Evolutionary conservation across 495 filamentous ascomycete species (phyloP), one percentile per base, ranked within the genome.

Genomic region (Lentithecium fluviatile): DNA sequence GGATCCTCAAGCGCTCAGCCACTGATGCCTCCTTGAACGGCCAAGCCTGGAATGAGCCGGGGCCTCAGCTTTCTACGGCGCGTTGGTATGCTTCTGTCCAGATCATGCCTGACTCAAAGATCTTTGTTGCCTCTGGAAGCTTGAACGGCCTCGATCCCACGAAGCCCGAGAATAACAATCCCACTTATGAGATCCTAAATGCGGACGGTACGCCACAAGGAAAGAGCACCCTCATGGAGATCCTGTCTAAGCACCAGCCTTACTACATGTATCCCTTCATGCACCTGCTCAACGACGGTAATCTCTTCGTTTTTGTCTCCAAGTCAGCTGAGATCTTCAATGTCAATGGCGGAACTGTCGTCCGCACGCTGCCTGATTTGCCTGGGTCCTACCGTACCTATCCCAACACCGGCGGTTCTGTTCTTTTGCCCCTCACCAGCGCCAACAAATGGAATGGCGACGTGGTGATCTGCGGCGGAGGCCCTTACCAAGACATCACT

Each of bases 251-350:
- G 65, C 83, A 82, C 52, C 79, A 86, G 65, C 83, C 83, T 5
- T 85, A 85, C 69, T 85, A 84, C 63, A 84, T 85, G 83, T 86
- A 86, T 65, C 83, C 83, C 2, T 83, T 86, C 69, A 70, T 86
- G 37, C 82, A 84, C 60, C 74, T 86, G 0, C 74, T 86, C 17
- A 73, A 71, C 13, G 73, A 84, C 60, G 82, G 83, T n/a, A 70
- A 69, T 5, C 56, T 86, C 1, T 86, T 83, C 67, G 72, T 85
- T 52, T 83, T 83, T 68, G 74, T 73, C 21, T 70, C 80, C 15
- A 83, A 82, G 66, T 78, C 79, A 4, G 77, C 79, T n/a, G 76
- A 85, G 56, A 70, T 78, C 50, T 85, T 85, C 70, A 76, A 82
- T 58, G 74, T 81, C 32, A 68, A 45, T 8, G 70, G 65, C 11